These are phyloP conservation scores for Teunomyces barrocoloradensis DNA, from an alignment of 805 yeast genomes.

Conservation along the genomic window DNA sequence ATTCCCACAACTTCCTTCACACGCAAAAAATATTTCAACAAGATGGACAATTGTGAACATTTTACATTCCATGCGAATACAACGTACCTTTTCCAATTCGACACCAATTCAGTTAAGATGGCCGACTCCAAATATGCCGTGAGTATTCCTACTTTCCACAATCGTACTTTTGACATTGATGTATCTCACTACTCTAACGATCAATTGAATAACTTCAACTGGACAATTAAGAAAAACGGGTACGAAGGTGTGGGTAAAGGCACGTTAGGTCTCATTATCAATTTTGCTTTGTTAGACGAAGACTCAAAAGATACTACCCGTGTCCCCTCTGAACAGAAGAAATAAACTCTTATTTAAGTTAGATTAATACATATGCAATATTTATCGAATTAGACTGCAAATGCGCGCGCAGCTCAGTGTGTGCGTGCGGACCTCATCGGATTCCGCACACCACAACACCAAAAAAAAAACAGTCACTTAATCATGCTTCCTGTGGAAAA, in stretches of 20 bases:
- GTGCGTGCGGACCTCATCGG: neutral
- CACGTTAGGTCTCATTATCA: conserved; percentile 31
- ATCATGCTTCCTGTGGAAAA: conserved; percentile 11
- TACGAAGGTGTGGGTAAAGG: conserved; percentile 32
- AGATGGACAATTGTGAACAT: conserved; percentile 31
- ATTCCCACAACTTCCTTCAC: conserved; percentile 34
- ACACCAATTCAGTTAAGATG: conserved; percentile 52
- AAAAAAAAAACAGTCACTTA: conserved; percentile 18
- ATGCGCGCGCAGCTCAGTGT: neutral
- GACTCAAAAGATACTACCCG: conserved; percentile 5
- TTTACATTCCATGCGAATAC: conserved; percentile 39
- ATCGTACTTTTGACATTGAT: conserved; percentile 45
- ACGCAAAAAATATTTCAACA: conserved; percentile 47
- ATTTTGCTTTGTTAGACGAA: conserved; percentile 38
- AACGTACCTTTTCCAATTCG: conserved; percentile 50
- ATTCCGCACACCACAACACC: conserved; percentile 3
- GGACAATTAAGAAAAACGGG: conserved; percentile 41
- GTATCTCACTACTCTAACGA: conserved; percentile 44
- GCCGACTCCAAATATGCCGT: conserved; percentile 50
- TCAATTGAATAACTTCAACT: conserved; percentile 44
- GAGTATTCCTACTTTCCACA: conserved; percentile 46
- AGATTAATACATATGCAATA: neutral
- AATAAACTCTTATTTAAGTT: neutral
- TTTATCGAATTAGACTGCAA: neutral
- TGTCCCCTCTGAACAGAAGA: neutral